These are phyloP conservation scores for Nissolia schottii DNA, from an alignment of 306 rosid genomes.

Conservation along the genomic window DNA sequence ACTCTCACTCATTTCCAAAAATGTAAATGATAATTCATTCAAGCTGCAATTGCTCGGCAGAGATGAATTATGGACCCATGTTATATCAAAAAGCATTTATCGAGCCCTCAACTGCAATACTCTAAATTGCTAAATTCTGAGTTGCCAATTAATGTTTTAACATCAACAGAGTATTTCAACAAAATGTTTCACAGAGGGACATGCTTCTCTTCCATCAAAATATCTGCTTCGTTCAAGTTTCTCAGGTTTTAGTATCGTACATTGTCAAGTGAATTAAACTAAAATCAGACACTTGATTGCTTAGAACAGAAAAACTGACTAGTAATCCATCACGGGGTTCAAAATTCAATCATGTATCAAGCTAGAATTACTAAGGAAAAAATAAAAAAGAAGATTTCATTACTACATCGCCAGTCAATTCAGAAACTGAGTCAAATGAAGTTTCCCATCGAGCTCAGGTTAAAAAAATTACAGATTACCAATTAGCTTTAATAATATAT, in stretches of 20 bases:
- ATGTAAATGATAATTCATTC: background rate
- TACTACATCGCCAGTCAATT: background rate
- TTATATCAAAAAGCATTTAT: background rate
- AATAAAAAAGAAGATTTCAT: background rate
- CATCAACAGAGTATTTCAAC: background rate
- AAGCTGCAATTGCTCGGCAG: background rate
- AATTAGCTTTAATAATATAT: background rate
- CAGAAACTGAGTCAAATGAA: background rate
- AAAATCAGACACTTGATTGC: background rate
- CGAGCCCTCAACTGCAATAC: background rate
- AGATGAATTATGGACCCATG: background rate
- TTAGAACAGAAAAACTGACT: background rate
- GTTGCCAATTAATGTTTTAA: background rate
- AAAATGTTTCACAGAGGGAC: background rate
- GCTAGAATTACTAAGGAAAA: background rate
- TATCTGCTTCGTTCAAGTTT: background rate
- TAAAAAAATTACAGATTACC: background rate
- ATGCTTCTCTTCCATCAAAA: slow-evolving; percentile 4
- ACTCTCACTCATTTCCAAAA: background rate
- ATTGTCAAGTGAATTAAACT: background rate
- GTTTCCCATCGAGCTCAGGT: background rate
- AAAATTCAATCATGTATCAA: background rate
- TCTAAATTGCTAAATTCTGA: background rate
- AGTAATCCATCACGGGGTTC: background rate
- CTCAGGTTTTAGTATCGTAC: background rate